phyloP scores from a whole-genome alignment of 805 yeast genomes.

The Myxozyma monticola region DNA sequence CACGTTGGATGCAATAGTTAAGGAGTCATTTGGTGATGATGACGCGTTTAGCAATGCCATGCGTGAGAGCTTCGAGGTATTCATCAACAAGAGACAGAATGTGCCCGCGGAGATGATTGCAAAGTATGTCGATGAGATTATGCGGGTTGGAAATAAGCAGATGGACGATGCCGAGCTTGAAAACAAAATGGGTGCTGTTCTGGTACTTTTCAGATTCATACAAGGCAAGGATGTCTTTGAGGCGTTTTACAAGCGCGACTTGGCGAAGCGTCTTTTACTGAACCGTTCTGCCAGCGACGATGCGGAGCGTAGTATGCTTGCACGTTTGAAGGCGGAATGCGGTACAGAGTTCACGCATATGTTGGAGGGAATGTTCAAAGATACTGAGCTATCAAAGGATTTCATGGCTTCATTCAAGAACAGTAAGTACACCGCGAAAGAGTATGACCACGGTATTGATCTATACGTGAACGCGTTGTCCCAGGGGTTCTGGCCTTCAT shows the following conservation, averaged over 20 bases:
- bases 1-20: constrained; percentile 18
- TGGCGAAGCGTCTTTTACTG: constrained; percentile 75
- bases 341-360: constrained; percentile 79
- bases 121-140: constrained; percentile 35
- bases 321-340: constrained; percentile 68
- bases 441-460: constrained; percentile 33
- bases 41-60: constrained; percentile 23
- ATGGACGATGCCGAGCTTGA: constrained; percentile 49
- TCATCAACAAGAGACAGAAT: constrained; percentile 31
- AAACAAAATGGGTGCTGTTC: constrained; percentile 53
- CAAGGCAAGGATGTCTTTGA: constrained; percentile 86
- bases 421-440: constrained; percentile 25
- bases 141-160: constrained; percentile 33
- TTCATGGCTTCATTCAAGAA: constrained; percentile 37
- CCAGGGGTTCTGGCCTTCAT: constrained; percentile 38
- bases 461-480: constrained; percentile 35
- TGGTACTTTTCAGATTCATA: constrained; percentile 64
- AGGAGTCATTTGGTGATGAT: constrained; percentile 14
- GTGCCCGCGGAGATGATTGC: constrained; percentile 37
- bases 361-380: constrained; percentile 84
- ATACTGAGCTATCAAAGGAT: constrained; percentile 61
- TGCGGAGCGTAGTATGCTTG: constrained; percentile 66
- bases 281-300: constrained; percentile 52
- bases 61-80: constrained; percentile 30
- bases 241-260: constrained; percentile 76